Evolutionary conservation across 257 asterid species (phyloP), one percentile per base, ranked within the genome.

Genomic region (Lavandula angustifolia): DNA sequence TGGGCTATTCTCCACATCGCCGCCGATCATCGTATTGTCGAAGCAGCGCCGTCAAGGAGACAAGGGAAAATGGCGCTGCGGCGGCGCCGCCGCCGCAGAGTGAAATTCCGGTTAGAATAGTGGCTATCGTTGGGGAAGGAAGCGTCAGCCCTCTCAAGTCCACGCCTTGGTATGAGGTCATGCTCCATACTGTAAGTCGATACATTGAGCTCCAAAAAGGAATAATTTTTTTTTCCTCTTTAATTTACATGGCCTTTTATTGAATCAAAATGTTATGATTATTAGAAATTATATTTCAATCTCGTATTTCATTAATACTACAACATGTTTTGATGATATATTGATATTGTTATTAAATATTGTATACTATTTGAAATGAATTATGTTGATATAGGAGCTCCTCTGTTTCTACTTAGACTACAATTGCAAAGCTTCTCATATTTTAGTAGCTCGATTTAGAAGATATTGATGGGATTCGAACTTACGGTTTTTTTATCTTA

Each of bases 81-180:
- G 31, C 47, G 13, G 54, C 58, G 40, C 11, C 62, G 72, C 70
- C 66, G 62, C 76, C 56, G 74, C 46, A 67, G 73, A 54, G 37
- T 62, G 81, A 17, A 18, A 29, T 44, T 13, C 72, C 78, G 68
- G 98, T 88, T 67, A 87, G 84, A 72, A 85, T 92, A 64, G 87
- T 87, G 12, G 88, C 87, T 64, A 31, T 92, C 9, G 96, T 92
- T 18, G 98, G 95, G 54, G 95, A 87, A 46, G 92, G 80, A 18
- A 83, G 85, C 81, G 80, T 85, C 78, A 92, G 96, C 75, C 95
- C 95, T 31, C 82, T 92, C 40, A 83, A 83, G 0, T 86, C 95
- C 67, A 66, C 96, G 10, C 91, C 98, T 72, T 92, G 98, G 98
- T 64, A 73, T 63, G 86, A 88, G 55, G 96, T 92, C 76, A 76